Conservation (phyloP, 495 filamentous ascomycete species). For the Clavariopsis aquatica region DNA sequence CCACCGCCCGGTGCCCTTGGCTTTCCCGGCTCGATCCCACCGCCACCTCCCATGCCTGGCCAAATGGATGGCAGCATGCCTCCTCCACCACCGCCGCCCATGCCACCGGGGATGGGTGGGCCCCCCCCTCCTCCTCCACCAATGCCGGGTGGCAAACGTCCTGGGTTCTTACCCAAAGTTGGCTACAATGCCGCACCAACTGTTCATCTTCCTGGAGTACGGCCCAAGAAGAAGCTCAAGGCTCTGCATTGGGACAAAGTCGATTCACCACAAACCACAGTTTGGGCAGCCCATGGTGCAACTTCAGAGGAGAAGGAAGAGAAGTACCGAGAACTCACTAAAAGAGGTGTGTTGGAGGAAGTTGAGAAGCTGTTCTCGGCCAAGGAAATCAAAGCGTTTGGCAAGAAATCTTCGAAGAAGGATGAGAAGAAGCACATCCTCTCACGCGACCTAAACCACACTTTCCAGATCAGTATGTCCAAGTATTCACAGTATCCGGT, state of each 20-base stretch:
- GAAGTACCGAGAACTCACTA: constrained; percentile 88
- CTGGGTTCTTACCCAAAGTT: constrained; percentile 46
- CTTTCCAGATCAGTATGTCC: constrained; percentile 87
- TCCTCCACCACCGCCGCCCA: constrained; percentile 47
- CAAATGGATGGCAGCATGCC: constrained; percentile 31
- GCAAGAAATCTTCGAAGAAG: constrained; percentile 67
- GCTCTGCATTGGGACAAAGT: constrained; percentile 99
- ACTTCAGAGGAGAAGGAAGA: constrained; percentile 84
- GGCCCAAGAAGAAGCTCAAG: constrained; percentile 99
- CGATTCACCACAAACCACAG: constrained; percentile 87
- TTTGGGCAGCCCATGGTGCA: constrained; percentile 87
- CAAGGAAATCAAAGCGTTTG: constrained; percentile 90
- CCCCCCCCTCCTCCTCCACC: constrained; percentile 49
- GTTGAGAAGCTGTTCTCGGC: constrained; percentile 97
- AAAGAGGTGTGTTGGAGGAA: constrained; percentile 93
- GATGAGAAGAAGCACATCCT: constrained; percentile 98
- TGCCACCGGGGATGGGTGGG: constrained; percentile 31
- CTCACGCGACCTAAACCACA: constrained; percentile 84
- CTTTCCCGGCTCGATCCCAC: constrained; percentile 48
- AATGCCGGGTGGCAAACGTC: constrained; percentile 44
- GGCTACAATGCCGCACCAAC: constrained; percentile 26
- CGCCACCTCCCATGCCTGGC: constrained; percentile 44
- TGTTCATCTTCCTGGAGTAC: constrained; percentile 59
- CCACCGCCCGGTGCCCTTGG: constrained; percentile 52
- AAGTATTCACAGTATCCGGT: constrained; percentile 81